Evolutionary conservation across 2,329 filamentous ascomycete species (phyloP).

Genomic region (Aureobasidium sp.): DNA sequence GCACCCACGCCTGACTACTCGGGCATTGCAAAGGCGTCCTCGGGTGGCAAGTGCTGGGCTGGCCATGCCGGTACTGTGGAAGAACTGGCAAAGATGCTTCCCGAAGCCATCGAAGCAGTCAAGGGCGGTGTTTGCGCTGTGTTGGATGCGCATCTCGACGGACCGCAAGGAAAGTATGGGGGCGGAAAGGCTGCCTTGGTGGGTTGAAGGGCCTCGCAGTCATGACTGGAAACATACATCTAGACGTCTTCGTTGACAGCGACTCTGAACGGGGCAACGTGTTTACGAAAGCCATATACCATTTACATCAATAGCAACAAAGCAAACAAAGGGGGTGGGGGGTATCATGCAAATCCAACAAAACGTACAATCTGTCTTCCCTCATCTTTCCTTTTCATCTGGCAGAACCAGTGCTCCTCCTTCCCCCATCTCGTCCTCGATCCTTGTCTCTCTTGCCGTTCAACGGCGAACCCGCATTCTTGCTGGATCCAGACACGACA

Average conservation of each 20-base stretch:
- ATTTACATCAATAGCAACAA: background rate
- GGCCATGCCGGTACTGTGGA: conserved; percentile 50
- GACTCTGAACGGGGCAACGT: background rate
- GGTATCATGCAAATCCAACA: background rate
- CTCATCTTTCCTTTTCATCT: background rate
- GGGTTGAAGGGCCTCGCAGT: conserved; percentile 13
- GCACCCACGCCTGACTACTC: conserved; percentile 60
- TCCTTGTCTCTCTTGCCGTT: conserved; percentile 1
- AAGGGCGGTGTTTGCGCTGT: conserved; percentile 53
- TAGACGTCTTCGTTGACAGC: conserved; percentile 8
- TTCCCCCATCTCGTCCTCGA: background rate
- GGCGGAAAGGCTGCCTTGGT: conserved; percentile 29
- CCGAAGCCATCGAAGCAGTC: conserved; percentile 54
- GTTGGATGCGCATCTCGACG: conserved; percentile 54
- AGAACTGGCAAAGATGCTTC: conserved; percentile 48
- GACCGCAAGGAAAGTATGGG: conserved; percentile 48
- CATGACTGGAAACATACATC: background rate
- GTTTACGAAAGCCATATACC: background rate
- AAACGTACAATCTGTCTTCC: background rate
- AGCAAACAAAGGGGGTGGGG: background rate
- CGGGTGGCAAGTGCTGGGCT: conserved; percentile 56
- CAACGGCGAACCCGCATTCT: background rate
- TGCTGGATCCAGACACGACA: background rate
- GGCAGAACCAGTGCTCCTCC: background rate
- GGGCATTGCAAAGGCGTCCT: conserved; percentile 60